Percentiles rank a stretch among this genome's conserved stretches.
Conservation (phyloP, 306 rosid genomes). For the Malus sieversii region DNA sequence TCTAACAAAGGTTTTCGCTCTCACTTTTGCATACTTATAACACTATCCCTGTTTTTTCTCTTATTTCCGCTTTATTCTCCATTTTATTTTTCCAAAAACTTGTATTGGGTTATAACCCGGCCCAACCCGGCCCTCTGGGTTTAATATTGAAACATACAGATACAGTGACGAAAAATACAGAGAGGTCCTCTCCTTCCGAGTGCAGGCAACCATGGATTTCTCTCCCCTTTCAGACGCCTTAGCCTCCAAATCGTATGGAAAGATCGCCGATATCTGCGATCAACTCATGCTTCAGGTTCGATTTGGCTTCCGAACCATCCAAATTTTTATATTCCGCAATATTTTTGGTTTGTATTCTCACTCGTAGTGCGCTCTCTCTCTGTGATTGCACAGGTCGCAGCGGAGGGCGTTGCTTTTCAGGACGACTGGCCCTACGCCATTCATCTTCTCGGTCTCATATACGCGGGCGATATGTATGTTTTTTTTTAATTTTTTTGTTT, state of each 20-base stretch:
- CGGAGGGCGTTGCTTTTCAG: constrained; percentile 61
- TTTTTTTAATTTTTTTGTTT: too few species aligned
- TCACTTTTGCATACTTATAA: too few species aligned
- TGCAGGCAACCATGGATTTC: constrained; percentile 44
- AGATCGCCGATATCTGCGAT: constrained; percentile 61
- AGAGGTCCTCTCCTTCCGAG: background rate
- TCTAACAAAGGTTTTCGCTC: too few species aligned
- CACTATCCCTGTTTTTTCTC: too few species aligned
- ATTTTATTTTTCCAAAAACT: too few species aligned
- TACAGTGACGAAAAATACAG: background rate
- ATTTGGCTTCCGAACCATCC: background rate
- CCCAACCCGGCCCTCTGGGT: too few species aligned
- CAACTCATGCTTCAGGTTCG: constrained; percentile 60
- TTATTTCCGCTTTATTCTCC: too few species aligned
- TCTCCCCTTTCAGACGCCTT: constrained; percentile 36
- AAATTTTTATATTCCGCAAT: background rate
- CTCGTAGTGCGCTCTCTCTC: background rate
- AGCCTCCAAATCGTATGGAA: constrained; percentile 52
- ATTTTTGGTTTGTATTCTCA: background rate
- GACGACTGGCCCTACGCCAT: constrained; percentile 76
- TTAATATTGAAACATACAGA: too few species aligned
- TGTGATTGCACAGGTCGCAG: constrained; percentile 50
- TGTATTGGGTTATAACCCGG: too few species aligned
- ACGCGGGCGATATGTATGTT: constrained; percentile 58
- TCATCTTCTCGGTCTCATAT: constrained; percentile 70